Base-by-base conservation (phyloP, 225 moss, liverwort and hornwort species). In the Polytrichum commune region DNA sequence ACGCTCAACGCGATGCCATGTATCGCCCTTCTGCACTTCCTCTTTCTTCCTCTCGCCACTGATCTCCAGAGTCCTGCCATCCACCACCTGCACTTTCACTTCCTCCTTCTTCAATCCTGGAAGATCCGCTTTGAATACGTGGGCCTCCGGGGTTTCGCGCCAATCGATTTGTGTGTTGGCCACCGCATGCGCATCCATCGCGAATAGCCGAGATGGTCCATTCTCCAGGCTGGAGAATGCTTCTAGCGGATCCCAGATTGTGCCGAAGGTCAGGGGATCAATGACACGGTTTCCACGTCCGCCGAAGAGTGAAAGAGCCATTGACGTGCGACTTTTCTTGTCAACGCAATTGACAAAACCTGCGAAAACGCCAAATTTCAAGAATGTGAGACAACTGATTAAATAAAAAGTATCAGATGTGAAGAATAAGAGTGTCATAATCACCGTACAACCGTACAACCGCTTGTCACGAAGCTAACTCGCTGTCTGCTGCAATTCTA, bases 61-160 rank as follows among this genome's bases (percentile, higher is more conserved):
- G 5, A 81, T 84, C 62, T 78, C 64, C 69, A 84, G 53, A 4
- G 69, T 69, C 29, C 26, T 66, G 7, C 66, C 78, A 24, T 84
- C 78, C n/a, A 63, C 20, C n/a, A 81, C 60, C 8, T 81, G 61
- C 33, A 81, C 75, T 26, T 76, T 73, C 18, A 84, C 62, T 8
- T 84, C 84, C 60, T 84, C 81, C 7, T 84, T 81, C 46, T 75
- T 78, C 69, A 84, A 46, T 7, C 84, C 75, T 53, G 68, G 73
- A 46, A 78, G 57, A 61, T 77, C 71, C 22, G 76, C 76, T 24
- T 71, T 77, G 61, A 72, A 77, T 22, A 72, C 54, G 60, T 76
- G 76, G 23, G 58, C 46, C 66, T 76, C 71, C 2, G 53, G 60
- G 0, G 71, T 76, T 60, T 71, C 71, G 0, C 71, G 66, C 76